Base-by-base conservation (phyloP, 495 filamentous ascomycete genomes). In the Penicillium roqueforti region DNA sequence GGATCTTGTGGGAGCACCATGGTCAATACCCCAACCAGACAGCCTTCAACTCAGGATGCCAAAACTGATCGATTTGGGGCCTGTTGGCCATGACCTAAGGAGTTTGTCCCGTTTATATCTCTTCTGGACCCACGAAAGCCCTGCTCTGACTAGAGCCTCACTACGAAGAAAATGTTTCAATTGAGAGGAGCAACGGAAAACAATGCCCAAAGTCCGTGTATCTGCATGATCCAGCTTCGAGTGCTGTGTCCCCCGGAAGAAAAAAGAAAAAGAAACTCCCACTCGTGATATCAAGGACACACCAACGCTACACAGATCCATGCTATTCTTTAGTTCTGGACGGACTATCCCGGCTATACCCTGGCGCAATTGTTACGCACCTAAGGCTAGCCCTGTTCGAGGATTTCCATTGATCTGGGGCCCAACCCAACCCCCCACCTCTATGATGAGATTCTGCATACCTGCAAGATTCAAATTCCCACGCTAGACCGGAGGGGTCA, bases 281-380 rank as follows among this genome's bases (percentile, higher is more conserved):
- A 57, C 43, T 58, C 43, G 57, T 54, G 51, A 42, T 56, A n/a
- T 41, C 31, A 32, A 53, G 52, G 26, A 28, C 18, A 28, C 43
- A 43, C 31, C 54, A 64, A 37, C 23, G 63, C 56, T 65, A 62
- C 58, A 67, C 61, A 60, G 44, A 57, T 49, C 52, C 61, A 44
- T 58, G 56, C 51, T 32, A 47, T 54, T 55, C 45, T 67, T 65
- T 58, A 13, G 49, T 44, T 49, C 54, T 67, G 54, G 51, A 53
- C 50, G 53, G 58, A 45, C 28, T 19, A 67, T 65, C 64, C 61
- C 54, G 58, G 58, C 40, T 51, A n/a, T 41, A 58, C 32, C 61
- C 58, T 60, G 56, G 58, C 34, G 28, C 14, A 52, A 62, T 58
- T 40, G 61, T 56, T 54, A 56, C 56, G 50, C 64, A 58, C 19